phyloP scores from a whole-genome alignment of 108 stramenopile genomes.

The Phaeodactylum tricornutum region DNA sequence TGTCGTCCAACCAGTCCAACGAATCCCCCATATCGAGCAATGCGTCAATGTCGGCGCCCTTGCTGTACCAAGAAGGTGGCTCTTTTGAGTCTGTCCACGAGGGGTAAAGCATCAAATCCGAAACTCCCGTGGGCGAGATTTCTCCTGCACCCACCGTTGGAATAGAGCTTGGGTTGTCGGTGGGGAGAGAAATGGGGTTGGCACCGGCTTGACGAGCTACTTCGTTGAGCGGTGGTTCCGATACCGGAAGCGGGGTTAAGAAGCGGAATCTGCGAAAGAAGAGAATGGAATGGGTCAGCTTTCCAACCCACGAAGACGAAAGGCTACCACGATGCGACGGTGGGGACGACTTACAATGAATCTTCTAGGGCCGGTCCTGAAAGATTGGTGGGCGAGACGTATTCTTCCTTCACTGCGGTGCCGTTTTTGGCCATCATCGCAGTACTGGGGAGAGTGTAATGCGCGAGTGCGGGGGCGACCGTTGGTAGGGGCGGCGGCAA shows the following conservation, averaged over 20 bases:
- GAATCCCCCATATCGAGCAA: constrained; percentile 71
- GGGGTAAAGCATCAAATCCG: constrained; percentile 54
- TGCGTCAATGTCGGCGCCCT: constrained; percentile 73
- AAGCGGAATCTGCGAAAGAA: constrained; percentile 52
- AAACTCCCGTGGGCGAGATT: constrained; percentile 67
- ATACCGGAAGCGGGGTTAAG: constrained; percentile 52
- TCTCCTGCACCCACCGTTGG: constrained; percentile 23
- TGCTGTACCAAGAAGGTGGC: constrained; percentile 75
- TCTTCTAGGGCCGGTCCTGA: constrained; percentile 69
- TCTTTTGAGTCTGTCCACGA: constrained; percentile 78
- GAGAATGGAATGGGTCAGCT: constrained; percentile 13
- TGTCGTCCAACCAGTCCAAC: constrained; percentile 77
- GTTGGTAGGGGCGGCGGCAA: constrained; percentile 43
- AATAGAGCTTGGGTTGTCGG: constrained; percentile 6
- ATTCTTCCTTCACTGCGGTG: background rate
- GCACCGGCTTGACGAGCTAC: constrained; percentile 68
- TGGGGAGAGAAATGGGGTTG: constrained; percentile 54
- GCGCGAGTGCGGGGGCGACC: constrained; percentile 56
- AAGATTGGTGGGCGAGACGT: constrained; percentile 19
- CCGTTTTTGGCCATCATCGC: constrained; percentile 1
- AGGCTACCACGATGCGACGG: too few species aligned
- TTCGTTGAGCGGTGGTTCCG: constrained; percentile 51
- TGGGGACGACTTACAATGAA: constrained; percentile 58
- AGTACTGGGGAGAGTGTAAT: constrained; percentile 40
- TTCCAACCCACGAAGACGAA: too few species aligned